A percentile compares a stretch with the other conserved stretches of the same genome.
Conservation (phyloP, 2,329 filamentous ascomycete species). For the Penicillium frequentans region DNA sequence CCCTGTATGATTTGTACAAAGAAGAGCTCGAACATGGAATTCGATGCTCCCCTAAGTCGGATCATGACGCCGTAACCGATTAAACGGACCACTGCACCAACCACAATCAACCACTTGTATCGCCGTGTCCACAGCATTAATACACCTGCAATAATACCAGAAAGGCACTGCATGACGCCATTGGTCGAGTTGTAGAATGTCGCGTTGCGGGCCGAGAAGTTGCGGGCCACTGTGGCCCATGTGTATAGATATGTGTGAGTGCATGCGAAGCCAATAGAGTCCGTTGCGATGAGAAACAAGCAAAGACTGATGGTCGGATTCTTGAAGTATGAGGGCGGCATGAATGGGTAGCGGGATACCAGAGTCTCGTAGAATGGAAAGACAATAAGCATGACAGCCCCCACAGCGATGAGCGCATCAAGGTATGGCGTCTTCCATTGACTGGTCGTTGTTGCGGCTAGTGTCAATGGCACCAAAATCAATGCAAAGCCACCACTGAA, state of each 20-base stretch:
- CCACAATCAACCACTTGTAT: conserved; percentile 51
- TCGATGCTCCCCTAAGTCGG: conserved; percentile 46
- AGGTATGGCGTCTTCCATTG: conserved; percentile 51
- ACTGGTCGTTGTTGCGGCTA: conserved; percentile 43
- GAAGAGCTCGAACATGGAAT: conserved; percentile 48
- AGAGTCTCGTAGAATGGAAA: conserved; percentile 52
- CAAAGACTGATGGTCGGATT: conserved; percentile 46
- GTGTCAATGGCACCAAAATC: conserved; percentile 50
- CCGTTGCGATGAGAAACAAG: conserved; percentile 42
- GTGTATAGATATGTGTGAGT: conserved; percentile 53
- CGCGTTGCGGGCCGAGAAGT: conserved; percentile 42
- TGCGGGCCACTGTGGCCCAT: conserved; percentile 48
- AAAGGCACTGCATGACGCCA: conserved; percentile 46
- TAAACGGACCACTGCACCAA: conserved; percentile 44
- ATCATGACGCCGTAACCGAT: conserved; percentile 55
- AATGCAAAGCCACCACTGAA: conserved; percentile 51
- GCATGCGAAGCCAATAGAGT: conserved; percentile 45
- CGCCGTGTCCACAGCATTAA: conserved; percentile 45
- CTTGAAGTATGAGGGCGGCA: conserved; percentile 49
- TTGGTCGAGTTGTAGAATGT: conserved; percentile 45
- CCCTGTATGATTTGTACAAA: conserved; percentile 52
- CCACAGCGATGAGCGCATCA: conserved; percentile 46
- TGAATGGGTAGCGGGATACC: conserved; percentile 46
- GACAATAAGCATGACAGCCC: conserved; percentile 41
- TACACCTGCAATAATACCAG: conserved; percentile 42